phyloP scores from a whole-genome alignment of 2,329 filamentous ascomycete species.

The Venturia pyrina region DNA sequence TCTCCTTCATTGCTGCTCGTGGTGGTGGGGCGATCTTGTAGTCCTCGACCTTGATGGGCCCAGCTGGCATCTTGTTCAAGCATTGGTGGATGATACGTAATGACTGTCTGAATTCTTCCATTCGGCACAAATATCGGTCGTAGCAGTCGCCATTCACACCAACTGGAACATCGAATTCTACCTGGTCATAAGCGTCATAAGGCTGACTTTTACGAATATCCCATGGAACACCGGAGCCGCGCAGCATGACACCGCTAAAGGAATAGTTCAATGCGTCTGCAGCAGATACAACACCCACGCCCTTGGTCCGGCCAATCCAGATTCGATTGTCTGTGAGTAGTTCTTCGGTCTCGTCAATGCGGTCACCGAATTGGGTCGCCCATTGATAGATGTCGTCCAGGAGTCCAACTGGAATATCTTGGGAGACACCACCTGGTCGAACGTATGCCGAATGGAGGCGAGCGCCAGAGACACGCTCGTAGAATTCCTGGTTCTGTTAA shows the following conservation, averaged over 20 bases:
- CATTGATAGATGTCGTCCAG: conserved; percentile 99
- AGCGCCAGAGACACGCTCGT: conserved; percentile 96
- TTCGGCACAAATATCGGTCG: conserved; percentile 95
- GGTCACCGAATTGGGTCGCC: conserved; percentile 97
- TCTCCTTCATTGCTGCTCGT: conserved; percentile 99
- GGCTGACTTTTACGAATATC: conserved; percentile 94
- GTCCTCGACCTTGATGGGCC: conserved; percentile 90
- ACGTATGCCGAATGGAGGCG: conserved; percentile 96
- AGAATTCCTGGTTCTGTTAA: conserved; percentile 68
- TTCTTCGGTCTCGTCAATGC: conserved; percentile 97
- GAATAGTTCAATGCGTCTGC: conserved; percentile 93
- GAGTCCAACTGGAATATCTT: conserved; percentile 86
- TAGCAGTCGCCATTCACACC: conserved; percentile 98
- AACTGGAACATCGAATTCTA: conserved; percentile 96
- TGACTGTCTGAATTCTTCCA: conserved; percentile 99
- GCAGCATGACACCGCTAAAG: conserved; percentile 95
- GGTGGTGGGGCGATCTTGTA: conserved; percentile 97
- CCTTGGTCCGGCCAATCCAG: conserved; percentile 90
- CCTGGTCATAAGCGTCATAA: conserved; percentile 95
- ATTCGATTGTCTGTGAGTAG: conserved; percentile 98
- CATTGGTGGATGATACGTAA: conserved; percentile 98
- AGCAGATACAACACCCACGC: conserved; percentile 82
- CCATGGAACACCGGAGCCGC: conserved; percentile 91
- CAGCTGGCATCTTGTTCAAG: conserved; percentile 95
- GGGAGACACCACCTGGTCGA: conserved; percentile 88